Base-by-base conservation (phyloP, 257 asterid genomes). In the Solanum corneliomulleri region DNA sequence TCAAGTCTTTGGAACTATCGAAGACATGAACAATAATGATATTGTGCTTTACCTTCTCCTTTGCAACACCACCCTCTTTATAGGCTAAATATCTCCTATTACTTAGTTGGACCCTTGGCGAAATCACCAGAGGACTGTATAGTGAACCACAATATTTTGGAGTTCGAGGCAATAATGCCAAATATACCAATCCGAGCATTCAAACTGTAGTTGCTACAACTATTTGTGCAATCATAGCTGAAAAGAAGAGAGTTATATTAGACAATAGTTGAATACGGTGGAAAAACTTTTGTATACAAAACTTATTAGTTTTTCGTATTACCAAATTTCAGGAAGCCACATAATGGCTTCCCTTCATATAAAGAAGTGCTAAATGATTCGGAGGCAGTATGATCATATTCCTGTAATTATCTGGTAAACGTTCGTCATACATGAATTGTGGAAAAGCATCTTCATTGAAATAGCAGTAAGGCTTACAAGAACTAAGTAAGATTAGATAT, bases 21-120 rank as follows among this genome's bases (percentile, higher is more conserved):
- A 93, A 93, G 87, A 97, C 98, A 90, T 94, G 98, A 86, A 87
- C 49, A 83, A 94, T 82, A 60, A 94, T 92, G 52, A 91, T 86
- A 92, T 92, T 95, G 93, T 91, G 47, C 23, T 89, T 89, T 60
- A 98, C 95, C 58, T 90, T 91, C 82, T 94, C 96, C 91, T 92
- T 96, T 85, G 91, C 20, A 78, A 91, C 88, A 27, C 99, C 98
- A 27, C 78, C 88, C 91, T 94, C 97, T 90, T 89, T 92, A 90
- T 94, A 94, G 10, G 98, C 91, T 91, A 96, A 89, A 92, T 93
- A 91, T 91, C 98, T 93, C 83, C 98, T 97, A 60, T 96, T 94
- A 31, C 87, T 87, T 39, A 94, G 94, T 86, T 93, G 91, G 83
- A 94, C 89, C 89, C 99, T 92, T 11, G 96, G 92, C 4, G 95